Base-by-base conservation (phyloP, 257 asterid species). In the Salvia splendens region DNA sequence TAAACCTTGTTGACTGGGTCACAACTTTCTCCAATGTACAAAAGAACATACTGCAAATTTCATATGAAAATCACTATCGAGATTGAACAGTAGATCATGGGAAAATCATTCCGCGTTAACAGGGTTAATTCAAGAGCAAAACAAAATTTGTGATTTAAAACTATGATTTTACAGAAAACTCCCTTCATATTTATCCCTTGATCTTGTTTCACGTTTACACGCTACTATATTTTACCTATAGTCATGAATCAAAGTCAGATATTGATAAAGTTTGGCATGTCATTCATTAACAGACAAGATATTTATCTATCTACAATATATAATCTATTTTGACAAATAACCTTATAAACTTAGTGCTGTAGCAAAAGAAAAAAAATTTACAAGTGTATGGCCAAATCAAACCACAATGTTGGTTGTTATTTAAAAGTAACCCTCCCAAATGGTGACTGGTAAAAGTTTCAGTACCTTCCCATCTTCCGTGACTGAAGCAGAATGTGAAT, bases 391-490 rank as follows among this genome's bases (percentile, higher is more conserved):
- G 53, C 35, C 24, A 11, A 1, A 61, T 43, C 60, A 42, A 70
- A 65, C 46, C 75, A 65, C 10, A 17, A 49, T 20, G 9, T 12
- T 30, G 12, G 8, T 30, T 1, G 20, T 16, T 6, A 15, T 9
- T 46, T 53, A 17, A 17, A 17, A 17, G 20, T 17, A 17, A 17
- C n/a, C 64, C 30, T 28, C 68, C 6, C n/a, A 33, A 61, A 61
- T 20, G 42, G 50, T 55, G 35, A 9, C 48, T 3, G 48, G 35
- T 55, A 35, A 55, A 48, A 59, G 33, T 62, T 9, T 36, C 40
- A 71, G 68, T 74, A 89, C 97, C 99, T 91, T 83, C 28, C 97
- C 97, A 64, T 94, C 99, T 65, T 88, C 91, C 0, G 99, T 91
- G 40, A 94, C 91, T 15, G 85, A 79, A 62, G 90, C 91, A 2